Percentiles rank a stretch among this genome's conserved stretches.
phyloP scores from a whole-genome alignment of 1,284 basidiomycete genomes.

The Athelia psychrophila region DNA sequence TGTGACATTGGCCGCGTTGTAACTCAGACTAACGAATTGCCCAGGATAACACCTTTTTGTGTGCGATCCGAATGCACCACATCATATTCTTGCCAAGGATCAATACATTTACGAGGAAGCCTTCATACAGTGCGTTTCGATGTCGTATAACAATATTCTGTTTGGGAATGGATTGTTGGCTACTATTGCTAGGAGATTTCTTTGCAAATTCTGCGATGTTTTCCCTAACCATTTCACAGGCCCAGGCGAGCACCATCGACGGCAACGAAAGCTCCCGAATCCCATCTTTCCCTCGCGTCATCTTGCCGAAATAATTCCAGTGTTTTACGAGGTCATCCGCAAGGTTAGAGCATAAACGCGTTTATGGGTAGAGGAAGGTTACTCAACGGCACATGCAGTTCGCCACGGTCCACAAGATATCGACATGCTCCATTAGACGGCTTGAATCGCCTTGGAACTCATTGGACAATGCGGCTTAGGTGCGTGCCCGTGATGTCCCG shows the following conservation, averaged over 20 bases:
- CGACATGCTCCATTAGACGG: conserved; percentile 31
- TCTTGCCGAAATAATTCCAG: conserved; percentile 41
- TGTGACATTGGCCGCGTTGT: neutral
- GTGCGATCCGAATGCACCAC: conserved; percentile 14
- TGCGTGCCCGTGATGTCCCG: neutral
- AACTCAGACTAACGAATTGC: neutral
- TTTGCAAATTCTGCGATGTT: neutral
- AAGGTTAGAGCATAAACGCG: conserved; percentile 22
- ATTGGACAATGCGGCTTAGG: conserved; percentile 36
- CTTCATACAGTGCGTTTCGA: neutral
- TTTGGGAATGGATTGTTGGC: neutral
- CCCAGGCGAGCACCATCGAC: conserved; percentile 46
- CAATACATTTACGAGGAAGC: conserved; percentile 10
- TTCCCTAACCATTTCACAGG: neutral
- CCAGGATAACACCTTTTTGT: conserved; percentile 7
- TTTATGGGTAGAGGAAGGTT: neutral
- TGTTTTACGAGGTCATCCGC: conserved; percentile 44
- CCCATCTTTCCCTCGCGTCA: conserved; percentile 47
- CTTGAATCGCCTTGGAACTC: conserved; percentile 35
- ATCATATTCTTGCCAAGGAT: conserved; percentile 15
- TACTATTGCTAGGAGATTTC: neutral
- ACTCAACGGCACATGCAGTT: too few relatives aligned
- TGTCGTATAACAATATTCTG: neutral
- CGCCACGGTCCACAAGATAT: conserved; percentile 18
- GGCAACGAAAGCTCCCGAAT: conserved; percentile 46